Conservation (phyloP, 2,329 filamentous ascomycete genomes). For the Fusarium dimerum region DNA sequence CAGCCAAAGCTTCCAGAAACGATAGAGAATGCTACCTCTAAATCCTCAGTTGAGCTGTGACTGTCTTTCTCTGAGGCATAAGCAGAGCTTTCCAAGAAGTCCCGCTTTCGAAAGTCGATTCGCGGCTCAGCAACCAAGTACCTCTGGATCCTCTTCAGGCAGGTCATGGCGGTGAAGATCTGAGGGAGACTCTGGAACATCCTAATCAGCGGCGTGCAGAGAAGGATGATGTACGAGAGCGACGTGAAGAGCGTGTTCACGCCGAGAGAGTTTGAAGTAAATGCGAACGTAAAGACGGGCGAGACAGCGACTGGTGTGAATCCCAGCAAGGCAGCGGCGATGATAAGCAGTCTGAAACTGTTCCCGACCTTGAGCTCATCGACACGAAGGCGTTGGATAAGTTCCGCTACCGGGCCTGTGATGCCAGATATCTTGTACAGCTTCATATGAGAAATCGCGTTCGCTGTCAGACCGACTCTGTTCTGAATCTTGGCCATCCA, state of each 20-base stretch:
- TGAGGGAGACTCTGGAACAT: constrained; percentile 36
- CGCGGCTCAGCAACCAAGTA: constrained; percentile 36
- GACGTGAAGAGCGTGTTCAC: constrained; percentile 35
- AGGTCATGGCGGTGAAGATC: constrained; percentile 35
- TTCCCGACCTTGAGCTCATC: constrained; percentile 32
- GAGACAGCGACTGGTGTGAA: constrained; percentile 38
- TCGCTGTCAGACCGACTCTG: constrained; percentile 34
- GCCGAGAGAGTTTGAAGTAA: constrained; percentile 26
- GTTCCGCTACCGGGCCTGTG: constrained; percentile 28
- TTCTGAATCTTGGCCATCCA: constrained; percentile 42
- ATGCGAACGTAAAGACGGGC: constrained; percentile 35
- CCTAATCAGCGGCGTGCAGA: constrained; percentile 33
- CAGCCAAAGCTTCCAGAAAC: constrained; percentile 27
- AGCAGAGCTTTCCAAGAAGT: background rate
- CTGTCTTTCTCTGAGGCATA: constrained; percentile 7
- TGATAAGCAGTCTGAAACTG: constrained; percentile 27
- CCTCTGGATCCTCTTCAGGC: constrained; percentile 37
- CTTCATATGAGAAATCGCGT: constrained; percentile 35
- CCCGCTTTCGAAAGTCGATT: constrained; percentile 20
- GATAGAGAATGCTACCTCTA: constrained; percentile 12
- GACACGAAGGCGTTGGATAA: constrained; percentile 31
- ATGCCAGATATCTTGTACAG: constrained; percentile 35
- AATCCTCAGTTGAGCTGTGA: accelerated
- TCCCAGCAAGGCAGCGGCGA: constrained; percentile 28
- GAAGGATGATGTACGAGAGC: constrained; percentile 36